Evolutionary conservation across 257 asterid species (phyloP), one percentile per base, ranked within the genome.

Genomic region (Nyctanthes arbortristis): DNA sequence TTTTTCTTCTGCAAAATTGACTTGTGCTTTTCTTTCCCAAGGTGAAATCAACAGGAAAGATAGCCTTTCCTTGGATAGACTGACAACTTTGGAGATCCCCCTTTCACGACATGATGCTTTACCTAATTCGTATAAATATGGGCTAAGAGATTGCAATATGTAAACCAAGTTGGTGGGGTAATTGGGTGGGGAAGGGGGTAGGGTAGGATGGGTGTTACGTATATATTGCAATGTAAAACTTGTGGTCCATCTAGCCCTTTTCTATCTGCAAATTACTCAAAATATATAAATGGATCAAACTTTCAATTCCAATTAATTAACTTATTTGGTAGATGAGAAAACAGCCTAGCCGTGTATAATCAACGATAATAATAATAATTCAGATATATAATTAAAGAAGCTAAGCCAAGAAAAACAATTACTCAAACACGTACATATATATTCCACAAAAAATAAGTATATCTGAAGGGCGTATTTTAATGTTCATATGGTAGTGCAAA

Each of bases 181-280:
- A n/a, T n/a, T 56, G 60, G 60, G 64, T 63, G 55, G 72, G 40
- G 7, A 5, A 4, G 12, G 13, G 3, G 40, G 7, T 35, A 4
- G 12, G 13, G 3, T 7, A 27, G 55, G 9, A 3, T n/a, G 55
- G 55, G 55, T 30, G 67, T 64, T 57, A 63, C 73, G 68, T 71
- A 68, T 13, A 20, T 66, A 63, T 29, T 58, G 69, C 20, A 76
- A 60, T 37, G 62, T 45, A 40, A 57, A 68, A 22, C 20, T 18
- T 69, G 86, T 75, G 83, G 83, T 81, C 79, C 86, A 68, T 68
- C 58, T n/a, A 67, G 49, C 33, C 69, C 64, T 58, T 35, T 18
- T 18, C 28, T 18, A 27, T 11, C 57, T 47, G 27, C 57, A 47
- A 47, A 47, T 47, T 20, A 20, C 20, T 20, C 57, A 47, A 47